Evolutionary conservation across 371 early-diverging fungal genomes (phyloP).

Genomic region (Rhizopus stolonifer): DNA sequence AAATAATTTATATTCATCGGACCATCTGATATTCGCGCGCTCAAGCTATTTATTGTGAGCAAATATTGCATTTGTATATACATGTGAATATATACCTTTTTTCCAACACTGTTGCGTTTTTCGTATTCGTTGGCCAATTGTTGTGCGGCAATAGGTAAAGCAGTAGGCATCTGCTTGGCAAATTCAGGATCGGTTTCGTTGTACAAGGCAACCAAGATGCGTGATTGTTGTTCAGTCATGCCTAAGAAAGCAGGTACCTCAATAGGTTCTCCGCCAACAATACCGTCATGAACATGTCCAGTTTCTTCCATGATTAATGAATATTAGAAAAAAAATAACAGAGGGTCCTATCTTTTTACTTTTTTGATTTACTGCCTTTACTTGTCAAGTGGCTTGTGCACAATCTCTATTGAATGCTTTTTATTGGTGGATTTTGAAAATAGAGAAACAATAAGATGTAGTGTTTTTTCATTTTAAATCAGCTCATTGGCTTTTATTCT

Average conservation of each 20-base stretch:
- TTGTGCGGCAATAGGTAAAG: conserved; percentile 57
- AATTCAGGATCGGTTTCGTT: conserved; percentile 60
- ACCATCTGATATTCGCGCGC: conserved; percentile 44
- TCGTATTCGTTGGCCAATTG: conserved; percentile 54
- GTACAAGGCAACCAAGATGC: conserved; percentile 57
- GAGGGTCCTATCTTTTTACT: no score
- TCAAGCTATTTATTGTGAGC: conserved; percentile 33
- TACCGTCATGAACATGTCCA: background rate
- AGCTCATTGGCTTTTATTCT: no score
- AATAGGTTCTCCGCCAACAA: conserved; percentile 10
- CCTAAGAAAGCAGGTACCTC: conserved; percentile 56
- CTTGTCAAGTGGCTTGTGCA: conserved; percentile 6
- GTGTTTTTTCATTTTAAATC: no score
- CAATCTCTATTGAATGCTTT: background rate
- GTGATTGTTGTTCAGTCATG: conserved; percentile 55
- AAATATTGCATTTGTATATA: no score
- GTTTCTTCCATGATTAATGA: background rate
- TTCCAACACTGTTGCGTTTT: conserved; percentile 56
- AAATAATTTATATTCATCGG: conserved; percentile 49
- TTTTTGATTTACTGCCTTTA: background rate
- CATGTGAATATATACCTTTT: conserved; percentile 35
- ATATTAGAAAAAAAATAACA: background rate
- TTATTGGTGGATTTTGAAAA: background rate
- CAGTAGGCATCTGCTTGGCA: conserved; percentile 55
- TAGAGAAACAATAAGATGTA: background rate